Evolutionary conservation across 495 filamentous ascomycete genomes (phyloP), one percentile per base, ranked within the genome.

Genomic region (Podospora tetraspora): DNA sequence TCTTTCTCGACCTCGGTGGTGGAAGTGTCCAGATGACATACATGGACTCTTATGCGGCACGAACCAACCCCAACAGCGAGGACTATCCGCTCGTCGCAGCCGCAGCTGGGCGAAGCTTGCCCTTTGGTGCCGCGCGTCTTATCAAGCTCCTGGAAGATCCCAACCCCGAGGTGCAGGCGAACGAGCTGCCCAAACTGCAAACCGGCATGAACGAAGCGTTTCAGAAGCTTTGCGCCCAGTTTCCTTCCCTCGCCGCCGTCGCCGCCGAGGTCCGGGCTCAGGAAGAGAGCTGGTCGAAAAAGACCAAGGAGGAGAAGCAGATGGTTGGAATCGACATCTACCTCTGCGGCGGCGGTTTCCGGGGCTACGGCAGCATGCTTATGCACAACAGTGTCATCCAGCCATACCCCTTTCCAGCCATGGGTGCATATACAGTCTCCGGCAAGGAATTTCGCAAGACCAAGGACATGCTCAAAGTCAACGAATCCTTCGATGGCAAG

Each of bases 11-110:
- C 74, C 84, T 97, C 0, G 94, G 94, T 3, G 94, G 94, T 2
- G 94, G 94, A 1, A 96, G 92, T 71, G 91, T 92, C 64, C 94
- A 97, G 79, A 88, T 97, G 80, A 92, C 91, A 8, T 96, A 92
- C 85, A 84, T 97, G 74, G 81, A 88, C 61, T 87, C 89, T 0
- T 86, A 72, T 73, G 83, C 21, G 70, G 75, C 25, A 22, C 68
- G 66, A 25, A 23, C 57, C 25, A 9, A 81, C 79, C 0, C 75
- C 82, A 1, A 75, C 86, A 12, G 88, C 84, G 71, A 81, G 85
- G 19, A 86, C 22, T 84, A 84, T 68, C 83, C 81, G 64, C 70
- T 82, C 22, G 68, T 76, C n/a, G 84, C 84, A 13, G 85, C 84
- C 8, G 75, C 76, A 12, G 71, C 79, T 25, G 79, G 85, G 61